Evolutionary conservation across 139 green algal species (phyloP).

Genomic region (Haematococcus sp.): DNA sequence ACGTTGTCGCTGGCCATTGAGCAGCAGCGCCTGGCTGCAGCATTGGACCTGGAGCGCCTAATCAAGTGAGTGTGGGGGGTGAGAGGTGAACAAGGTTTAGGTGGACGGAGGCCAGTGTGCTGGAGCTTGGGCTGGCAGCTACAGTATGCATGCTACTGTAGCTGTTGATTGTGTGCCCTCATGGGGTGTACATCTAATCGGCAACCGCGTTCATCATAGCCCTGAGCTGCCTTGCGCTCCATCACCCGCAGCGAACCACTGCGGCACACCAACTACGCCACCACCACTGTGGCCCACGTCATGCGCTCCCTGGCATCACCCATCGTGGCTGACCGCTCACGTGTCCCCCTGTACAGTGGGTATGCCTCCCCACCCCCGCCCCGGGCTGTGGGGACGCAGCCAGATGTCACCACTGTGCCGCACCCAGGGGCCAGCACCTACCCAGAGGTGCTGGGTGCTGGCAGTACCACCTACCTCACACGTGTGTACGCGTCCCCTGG

Average conservation of each 20-base stretch:
- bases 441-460: no score
- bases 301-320: slow-evolving; percentile 28
- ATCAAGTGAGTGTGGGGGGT: slow-evolving; percentile 27
- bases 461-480: no score
- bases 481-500: no score
- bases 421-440: no score
- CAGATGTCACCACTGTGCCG: no score
- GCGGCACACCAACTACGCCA: slow-evolving; percentile 30
- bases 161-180: neutral
- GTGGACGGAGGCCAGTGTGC: neutral
- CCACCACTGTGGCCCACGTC: slow-evolving; percentile 29
- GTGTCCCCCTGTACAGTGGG: neutral
- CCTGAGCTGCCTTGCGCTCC: neutral
- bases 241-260: slow-evolving; percentile 29
- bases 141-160: neutral
- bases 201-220: neutral
- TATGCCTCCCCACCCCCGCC: no score
- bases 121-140: neutral
- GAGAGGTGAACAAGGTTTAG: no score
- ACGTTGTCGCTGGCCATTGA: slow-evolving; percentile 12
- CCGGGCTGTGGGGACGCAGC: no score
- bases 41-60: slow-evolving; percentile 28
- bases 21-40: slow-evolving; percentile 11
- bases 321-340: slow-evolving; percentile 13
- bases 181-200: neutral